These are phyloP conservation scores for Oryza rufipogon DNA, from an alignment of 176 grass and related monocot species.

Conservation along the genomic window DNA sequence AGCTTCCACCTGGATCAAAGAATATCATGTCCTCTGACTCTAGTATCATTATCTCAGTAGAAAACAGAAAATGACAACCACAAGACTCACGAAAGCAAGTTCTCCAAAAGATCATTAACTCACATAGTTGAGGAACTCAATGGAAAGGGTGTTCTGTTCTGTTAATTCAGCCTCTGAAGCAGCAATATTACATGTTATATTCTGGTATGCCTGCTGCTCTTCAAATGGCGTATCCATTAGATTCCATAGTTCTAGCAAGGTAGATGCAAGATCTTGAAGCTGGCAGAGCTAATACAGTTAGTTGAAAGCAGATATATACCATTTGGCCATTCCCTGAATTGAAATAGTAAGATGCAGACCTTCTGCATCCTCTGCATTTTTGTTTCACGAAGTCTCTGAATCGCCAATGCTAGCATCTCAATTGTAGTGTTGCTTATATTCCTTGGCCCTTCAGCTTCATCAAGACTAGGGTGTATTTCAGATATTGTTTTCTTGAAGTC, in stretches of 20 bases:
- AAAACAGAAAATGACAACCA: neutral
- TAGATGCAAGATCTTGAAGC: conserved; percentile 89
- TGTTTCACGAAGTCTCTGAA: conserved; percentile 46
- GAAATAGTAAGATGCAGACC: conserved; percentile 33
- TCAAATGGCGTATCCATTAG: conserved; percentile 83
- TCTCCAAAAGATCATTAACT: conserved; percentile 28
- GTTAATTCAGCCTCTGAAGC: conserved; percentile 80
- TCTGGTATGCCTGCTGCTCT: conserved; percentile 81
- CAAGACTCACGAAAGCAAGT: neutral
- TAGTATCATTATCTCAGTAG: neutral
- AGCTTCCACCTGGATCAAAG: conserved; percentile 64
- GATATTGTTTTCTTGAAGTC: conserved; percentile 64
- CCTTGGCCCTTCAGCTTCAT: conserved; percentile 55
- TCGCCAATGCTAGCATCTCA: conserved; percentile 44
- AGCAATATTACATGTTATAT: conserved; percentile 79
- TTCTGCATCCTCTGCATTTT: conserved; percentile 79
- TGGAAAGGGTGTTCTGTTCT: conserved; percentile 66
- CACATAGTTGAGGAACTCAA: conserved; percentile 68
- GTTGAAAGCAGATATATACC: conserved; percentile 14
- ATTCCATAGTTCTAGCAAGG: conserved; percentile 80
- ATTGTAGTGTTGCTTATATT: conserved; percentile 64
- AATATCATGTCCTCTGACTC: conserved; percentile 2
- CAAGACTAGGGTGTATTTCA: conserved; percentile 61
- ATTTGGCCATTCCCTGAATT: neutral
- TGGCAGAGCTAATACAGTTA: conserved; percentile 44